A percentile compares a stretch with the other conserved stretches of the same genome.
Evolutionary conservation across 1,284 basidiomycete genomes (phyloP).

Genomic region (Hypsizygus ulmarius): DNA sequence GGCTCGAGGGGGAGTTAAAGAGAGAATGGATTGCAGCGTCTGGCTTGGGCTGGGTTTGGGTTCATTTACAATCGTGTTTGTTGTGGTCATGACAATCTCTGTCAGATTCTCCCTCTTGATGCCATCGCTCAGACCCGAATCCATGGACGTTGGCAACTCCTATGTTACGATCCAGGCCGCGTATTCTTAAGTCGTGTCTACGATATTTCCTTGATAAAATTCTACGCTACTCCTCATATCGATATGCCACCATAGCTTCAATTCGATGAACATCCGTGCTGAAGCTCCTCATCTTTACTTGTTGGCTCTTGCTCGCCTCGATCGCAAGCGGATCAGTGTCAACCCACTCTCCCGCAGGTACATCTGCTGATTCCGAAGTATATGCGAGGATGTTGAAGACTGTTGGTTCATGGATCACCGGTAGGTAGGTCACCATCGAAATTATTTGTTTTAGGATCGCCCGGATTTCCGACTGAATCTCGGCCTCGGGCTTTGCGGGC

Average conservation of each 20-base stretch:
- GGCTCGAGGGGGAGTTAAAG: conserved; percentile 23
- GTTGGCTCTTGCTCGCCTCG: conserved; percentile 93
- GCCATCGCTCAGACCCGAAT: conserved; percentile 12
- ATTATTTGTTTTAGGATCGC: conserved; percentile 99
- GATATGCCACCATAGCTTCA: conserved; percentile 86
- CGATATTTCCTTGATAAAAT: not conserved
- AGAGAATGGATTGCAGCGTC: conserved; percentile 16
- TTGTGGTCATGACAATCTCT: conserved; percentile 34
- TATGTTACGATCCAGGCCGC: not conserved
- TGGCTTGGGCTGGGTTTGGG: conserved; percentile 3
- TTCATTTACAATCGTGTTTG: conserved; percentile 18
- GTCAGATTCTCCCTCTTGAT: conserved; percentile 10
- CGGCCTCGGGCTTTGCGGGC: conserved; percentile 75
- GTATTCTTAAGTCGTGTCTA: not conserved
- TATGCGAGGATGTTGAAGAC: conserved; percentile 96
- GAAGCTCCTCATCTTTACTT: conserved; percentile 89
- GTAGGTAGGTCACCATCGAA: conserved; percentile 92
- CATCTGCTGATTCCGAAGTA: conserved; percentile 82
- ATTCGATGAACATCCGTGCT: conserved; percentile 90
- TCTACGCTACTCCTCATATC: conserved; percentile 55
- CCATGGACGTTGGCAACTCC: not conserved
- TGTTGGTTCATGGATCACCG: conserved; percentile 92
- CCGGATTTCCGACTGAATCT: conserved; percentile 96
- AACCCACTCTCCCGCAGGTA: conserved; percentile 90
- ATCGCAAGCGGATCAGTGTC: conserved; percentile 95